Base-by-base conservation (phyloP, 257 asterid genomes). In the Schizonepeta tenuifolia region DNA sequence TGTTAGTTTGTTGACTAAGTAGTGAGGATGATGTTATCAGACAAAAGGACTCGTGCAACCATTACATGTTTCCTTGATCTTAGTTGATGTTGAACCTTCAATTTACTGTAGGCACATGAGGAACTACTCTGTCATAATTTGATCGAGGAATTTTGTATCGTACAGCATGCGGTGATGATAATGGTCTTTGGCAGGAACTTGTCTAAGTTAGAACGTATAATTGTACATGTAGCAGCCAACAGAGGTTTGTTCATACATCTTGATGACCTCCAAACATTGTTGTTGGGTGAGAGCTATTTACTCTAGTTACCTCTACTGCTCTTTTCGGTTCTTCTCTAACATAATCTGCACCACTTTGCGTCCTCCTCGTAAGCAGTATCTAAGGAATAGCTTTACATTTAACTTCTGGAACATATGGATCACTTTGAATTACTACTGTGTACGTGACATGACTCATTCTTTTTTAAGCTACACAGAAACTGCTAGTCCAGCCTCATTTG, bases 171-270 rank as follows among this genome's bases (percentile, higher is more conserved):
- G 44, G 75, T 12, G 18, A 58, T 43, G 10, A 24, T 66, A 3
- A 38, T 31, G 69, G 47, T 50, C 46, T 50, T 22, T 50, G 65
- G 51, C 50, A 26, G 33, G 77, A 68, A 50, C 54, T 36, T 57
- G 36, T 71, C 64, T 14, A n/a, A 54, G 75, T 24, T 26, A 13
- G 49, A 56, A 36, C 64, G n/a, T 47, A 55, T 65, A 49, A 55
- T 69, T 73, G 59, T 78, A 64, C 76, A 56, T 46, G 73, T 49
- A 67, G 78, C 60, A 46, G 78, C 71, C 50, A 24, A 5, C 54
- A 47, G 40, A 72, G 71, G 75, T 60, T 66, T 66, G 82, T 73
- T 73, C 55, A 46, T 44, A 73, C 54, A 20, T 61, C 70, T 24
- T 65, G 43, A 54, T 41, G 46, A 67, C 33, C 61, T 15, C 54